These are phyloP conservation scores for Umbelopsis sp. DNA, from an alignment of 371 early-diverging fungal species.

Conservation along the genomic window DNA sequence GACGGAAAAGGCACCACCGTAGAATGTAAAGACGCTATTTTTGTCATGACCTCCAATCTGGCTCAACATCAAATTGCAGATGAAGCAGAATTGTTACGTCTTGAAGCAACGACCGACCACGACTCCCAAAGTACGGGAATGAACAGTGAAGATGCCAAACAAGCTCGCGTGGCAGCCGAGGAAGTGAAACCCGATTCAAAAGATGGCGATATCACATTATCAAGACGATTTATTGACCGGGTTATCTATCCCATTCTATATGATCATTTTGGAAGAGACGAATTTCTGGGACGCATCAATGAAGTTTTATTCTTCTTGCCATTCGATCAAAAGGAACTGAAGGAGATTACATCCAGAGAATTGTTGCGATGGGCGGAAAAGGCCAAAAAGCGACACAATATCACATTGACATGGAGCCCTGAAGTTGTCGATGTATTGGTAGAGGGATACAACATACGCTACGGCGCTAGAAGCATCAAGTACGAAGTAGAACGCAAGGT, in stretches of 20 bases:
- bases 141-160: slow-evolving; percentile 9
- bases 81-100: slow-evolving; percentile 56
- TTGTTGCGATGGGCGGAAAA: slow-evolving; percentile 57
- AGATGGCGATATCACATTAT: slow-evolving; percentile 45
- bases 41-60: slow-evolving; percentile 76
- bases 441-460: slow-evolving; percentile 59
- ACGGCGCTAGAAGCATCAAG: slow-evolving; percentile 67
- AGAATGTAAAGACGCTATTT: slow-evolving; percentile 68
- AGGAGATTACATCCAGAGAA: slow-evolving; percentile 53
- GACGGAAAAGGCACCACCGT: slow-evolving; percentile 73
- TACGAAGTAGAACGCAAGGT: slow-evolving; percentile 63
- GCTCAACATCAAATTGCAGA: slow-evolving; percentile 71
- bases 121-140: slow-evolving; percentile 46
- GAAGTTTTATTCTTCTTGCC: slow-evolving; percentile 65
- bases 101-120: slow-evolving; percentile 50
- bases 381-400: slow-evolving; percentile 54
- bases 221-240: slow-evolving; percentile 56
- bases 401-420: slow-evolving; percentile 56
- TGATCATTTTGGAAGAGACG: slow-evolving; percentile 61
- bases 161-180: neutral
- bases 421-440: slow-evolving; percentile 55
- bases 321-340: slow-evolving; percentile 54
- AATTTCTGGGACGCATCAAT: slow-evolving; percentile 66
- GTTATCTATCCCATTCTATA: slow-evolving; percentile 63
- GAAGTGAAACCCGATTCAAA: slow-evolving; percentile 3